These are phyloP conservation scores for Brettanomyces bruxellensis DNA, from an alignment of 805 yeast species.

Conservation along the genomic window DNA sequence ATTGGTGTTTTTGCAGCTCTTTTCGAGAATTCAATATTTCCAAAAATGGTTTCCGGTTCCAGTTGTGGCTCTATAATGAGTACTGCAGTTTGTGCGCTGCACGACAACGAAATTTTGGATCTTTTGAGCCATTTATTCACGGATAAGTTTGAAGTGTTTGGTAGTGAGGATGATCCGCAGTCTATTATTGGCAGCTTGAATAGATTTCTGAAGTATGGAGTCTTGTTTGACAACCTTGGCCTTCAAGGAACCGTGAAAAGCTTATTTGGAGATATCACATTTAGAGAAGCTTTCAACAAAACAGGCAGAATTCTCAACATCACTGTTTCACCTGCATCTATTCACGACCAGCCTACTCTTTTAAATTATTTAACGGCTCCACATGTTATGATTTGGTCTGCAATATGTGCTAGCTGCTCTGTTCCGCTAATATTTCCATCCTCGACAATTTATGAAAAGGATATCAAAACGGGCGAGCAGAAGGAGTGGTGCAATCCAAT, in stretches of 20 bases:
- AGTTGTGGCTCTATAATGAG: constrained; percentile 97
- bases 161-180: constrained; percentile 40
- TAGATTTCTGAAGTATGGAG: constrained; percentile 72
- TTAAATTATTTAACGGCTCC: constrained; percentile 77
- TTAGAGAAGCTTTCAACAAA: constrained; percentile 88
- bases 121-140: constrained; percentile 56
- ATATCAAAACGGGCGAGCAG: constrained; percentile 58
- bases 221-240: constrained; percentile 75
- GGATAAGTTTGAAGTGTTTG: constrained; percentile 43
- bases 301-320: constrained; percentile 90
- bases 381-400: constrained; percentile 76
- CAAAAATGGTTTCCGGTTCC: constrained; percentile 85
- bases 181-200: constrained; percentile 43
- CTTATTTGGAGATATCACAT: constrained; percentile 83
- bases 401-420: constrained; percentile 90
- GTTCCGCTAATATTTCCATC: constrained; percentile 89
- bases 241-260: constrained; percentile 65
- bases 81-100: constrained; percentile 72
- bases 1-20: constrained; percentile 84
- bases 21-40: constrained; percentile 64
- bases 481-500: constrained; percentile 77
- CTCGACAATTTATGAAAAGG: constrained; percentile 76
- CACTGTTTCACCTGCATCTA: constrained; percentile 86
- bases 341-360: constrained; percentile 84
- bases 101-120: constrained; percentile 56